Evolutionary conservation across 1,139 yeast species (phyloP), one percentile per base, ranked within the genome.

Genomic region (Magnusiomyces fungicola): DNA sequence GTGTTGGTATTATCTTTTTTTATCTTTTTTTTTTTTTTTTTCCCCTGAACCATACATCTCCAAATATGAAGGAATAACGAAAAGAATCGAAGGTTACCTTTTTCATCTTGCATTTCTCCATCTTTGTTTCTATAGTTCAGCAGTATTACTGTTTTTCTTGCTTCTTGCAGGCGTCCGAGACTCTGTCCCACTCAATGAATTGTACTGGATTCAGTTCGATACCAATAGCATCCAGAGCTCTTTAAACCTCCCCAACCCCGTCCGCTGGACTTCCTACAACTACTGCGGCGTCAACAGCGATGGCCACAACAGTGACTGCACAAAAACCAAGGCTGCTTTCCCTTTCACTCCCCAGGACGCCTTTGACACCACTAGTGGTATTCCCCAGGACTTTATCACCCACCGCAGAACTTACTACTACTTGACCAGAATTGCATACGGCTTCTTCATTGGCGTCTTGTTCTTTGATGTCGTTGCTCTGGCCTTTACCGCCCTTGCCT

Each of bases 251-350:
- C 66, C 69, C 45, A 57, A 63, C 23, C 59, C 66, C 32, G 72
- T 81, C 3, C 73, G 87, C 64, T 86, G 95, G 95, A 83, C 88
- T n/a, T 71, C 74, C 58, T 86, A 84, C 67, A 73, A 75, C 47
- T 61, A 72, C 53, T 87, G 95, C 69, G 80, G 56, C 36, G 78
- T 69, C 24, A 53, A 51, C 27, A 60, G 67, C 55, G 9, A 73
- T 46, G 69, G 70, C 48, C 62, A 67, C 48, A 66, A 69, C 54
- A 53, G 61, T 49, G 62, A 73, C 53, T 83, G 92, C 68, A 62
- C 78, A 19, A 51, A 61, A 10, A 67, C 67, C 47, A 50, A 57
- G 22, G 78, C 90, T 22, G 92, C 81, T 27, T 81, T 71, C 61
- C 83, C 88, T 24, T 80, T 81, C 64, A 79, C 84, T 24, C 90